Conservation (phyloP, 306 rosid species). For the Corylus americana region DNA sequence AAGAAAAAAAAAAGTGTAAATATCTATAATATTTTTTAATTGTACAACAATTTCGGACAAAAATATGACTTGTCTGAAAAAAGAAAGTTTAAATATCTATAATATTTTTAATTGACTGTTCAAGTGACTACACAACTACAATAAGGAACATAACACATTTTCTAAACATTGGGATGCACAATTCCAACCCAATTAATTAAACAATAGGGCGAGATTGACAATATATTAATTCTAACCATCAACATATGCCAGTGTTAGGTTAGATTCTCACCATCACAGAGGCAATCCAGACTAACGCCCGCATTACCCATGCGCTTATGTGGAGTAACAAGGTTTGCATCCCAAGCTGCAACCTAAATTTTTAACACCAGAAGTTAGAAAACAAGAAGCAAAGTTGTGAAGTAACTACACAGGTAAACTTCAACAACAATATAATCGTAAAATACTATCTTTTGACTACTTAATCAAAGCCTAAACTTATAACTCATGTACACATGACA, state of each 20-base stretch:
- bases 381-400: constrained; percentile 18
- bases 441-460: not conserved
- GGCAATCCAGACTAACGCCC: constrained; percentile 59
- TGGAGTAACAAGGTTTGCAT: constrained; percentile 94
- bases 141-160: constrained; percentile 10
- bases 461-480: not conserved
- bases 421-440: not conserved
- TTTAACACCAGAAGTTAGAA: constrained; percentile 34
- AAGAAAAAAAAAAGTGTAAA: not conserved
- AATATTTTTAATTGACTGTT: not conserved
- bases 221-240: constrained; percentile 18
- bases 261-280: constrained; percentile 77
- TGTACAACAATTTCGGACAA: not conserved
- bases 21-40: not conserved
- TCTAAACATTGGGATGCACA: constrained; percentile 10
- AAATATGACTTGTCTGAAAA: not conserved
- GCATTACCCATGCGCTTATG: constrained; percentile 99
- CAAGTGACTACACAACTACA: constrained; percentile 6
- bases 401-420: constrained; percentile 4
- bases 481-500: constrained; percentile 9
- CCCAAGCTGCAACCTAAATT: constrained; percentile 93
- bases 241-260: constrained; percentile 24
- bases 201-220: constrained; percentile 15
- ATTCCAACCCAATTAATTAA: constrained; percentile 16
- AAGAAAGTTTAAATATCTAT: not conserved